Base-by-base conservation (phyloP, 495 filamentous ascomycete species). In the Aspergillus biplanus region DNA sequence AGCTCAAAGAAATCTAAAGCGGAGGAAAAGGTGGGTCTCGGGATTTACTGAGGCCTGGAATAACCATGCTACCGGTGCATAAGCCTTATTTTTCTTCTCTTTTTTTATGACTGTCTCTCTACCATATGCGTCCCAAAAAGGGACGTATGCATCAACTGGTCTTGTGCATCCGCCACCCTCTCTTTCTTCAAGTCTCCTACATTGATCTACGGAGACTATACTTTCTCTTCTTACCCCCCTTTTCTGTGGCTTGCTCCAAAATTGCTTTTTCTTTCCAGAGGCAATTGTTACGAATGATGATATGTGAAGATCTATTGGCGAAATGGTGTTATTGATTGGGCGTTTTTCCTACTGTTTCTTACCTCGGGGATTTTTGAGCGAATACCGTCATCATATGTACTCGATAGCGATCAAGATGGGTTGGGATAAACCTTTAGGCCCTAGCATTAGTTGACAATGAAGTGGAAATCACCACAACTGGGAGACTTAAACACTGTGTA, bases 1-100 rank as follows among this genome's bases (percentile, higher is more conserved):
- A 79, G 81, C 49, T 75, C 74, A n/a, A 90, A 90, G 77, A 90
- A 85, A 78, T 71, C 83, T 46, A 81, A 83, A 65, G 77, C 83
- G 56, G 82, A 75, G 52, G 75, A 79, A 13, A 75, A 74, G 49
- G 82, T 91, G 56, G 89, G 89, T 16, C 76, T 92, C 65, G 89
- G 89, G 8, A 63, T 63, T 63, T 48, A 91, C 91, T 67, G 72
- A 77, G 42, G 70, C 73, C 52, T 83, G 75, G 75, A 67, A 67
- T 33, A 55, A 49, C 54, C 37, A 60, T 56, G 27, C 61, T 39
- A 66, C 52, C 62, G 66, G 59, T 65, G 59, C 63, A 67, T 64
- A 65, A 57, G 56, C 55, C 32, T 56, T 37, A 33, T 27, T 37
- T 7, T 32, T 59, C 9, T 53, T 49, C 16, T 49, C 48, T 33